A percentile compares a stretch with the other conserved stretches of the same genome.
Evolutionary conservation across 75 land plant species (phyloP).

Genomic region (Cryptomeria japonica): DNA sequence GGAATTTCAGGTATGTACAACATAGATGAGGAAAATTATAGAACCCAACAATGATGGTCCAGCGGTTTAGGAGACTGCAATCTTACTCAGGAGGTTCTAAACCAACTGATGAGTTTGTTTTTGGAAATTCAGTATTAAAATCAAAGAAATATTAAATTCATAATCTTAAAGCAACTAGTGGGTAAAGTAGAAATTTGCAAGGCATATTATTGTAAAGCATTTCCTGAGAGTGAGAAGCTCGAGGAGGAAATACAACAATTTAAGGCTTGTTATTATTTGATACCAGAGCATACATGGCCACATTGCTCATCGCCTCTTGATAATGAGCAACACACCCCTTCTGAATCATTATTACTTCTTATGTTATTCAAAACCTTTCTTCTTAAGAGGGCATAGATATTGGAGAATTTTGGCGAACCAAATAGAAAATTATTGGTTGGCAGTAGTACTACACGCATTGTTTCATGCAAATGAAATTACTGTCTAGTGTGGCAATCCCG

Average conservation of each 20-base stretch:
- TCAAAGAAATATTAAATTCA: not conserved
- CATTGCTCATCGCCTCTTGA: not conserved
- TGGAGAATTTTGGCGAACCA: not conserved
- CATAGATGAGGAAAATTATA: not conserved
- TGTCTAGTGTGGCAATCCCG: no score
- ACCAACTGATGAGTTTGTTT: not conserved
- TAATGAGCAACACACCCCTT: not conserved
- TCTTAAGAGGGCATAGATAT: not conserved
- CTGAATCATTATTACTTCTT: not conserved
- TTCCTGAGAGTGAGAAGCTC: not conserved
- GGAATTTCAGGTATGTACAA: not conserved
- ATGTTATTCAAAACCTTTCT: not conserved
- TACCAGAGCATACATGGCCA: not conserved
- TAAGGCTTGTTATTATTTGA: not conserved
- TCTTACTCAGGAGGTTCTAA: not conserved
- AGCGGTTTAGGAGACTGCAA: not conserved
- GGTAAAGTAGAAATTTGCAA: not conserved
- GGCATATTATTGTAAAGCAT: not conserved
- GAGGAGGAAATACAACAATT: not conserved
- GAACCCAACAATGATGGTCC: not conserved
- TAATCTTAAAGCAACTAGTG: not conserved
- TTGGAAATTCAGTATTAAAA: not conserved
- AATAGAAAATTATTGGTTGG: not conserved
- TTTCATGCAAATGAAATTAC: no score
- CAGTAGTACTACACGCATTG: no score